Percentiles rank a stretch among this genome's conserved stretches.
Evolutionary conservation across 2,329 filamentous ascomycete species (phyloP).

Genomic region (Sordariomycetes sp.): DNA sequence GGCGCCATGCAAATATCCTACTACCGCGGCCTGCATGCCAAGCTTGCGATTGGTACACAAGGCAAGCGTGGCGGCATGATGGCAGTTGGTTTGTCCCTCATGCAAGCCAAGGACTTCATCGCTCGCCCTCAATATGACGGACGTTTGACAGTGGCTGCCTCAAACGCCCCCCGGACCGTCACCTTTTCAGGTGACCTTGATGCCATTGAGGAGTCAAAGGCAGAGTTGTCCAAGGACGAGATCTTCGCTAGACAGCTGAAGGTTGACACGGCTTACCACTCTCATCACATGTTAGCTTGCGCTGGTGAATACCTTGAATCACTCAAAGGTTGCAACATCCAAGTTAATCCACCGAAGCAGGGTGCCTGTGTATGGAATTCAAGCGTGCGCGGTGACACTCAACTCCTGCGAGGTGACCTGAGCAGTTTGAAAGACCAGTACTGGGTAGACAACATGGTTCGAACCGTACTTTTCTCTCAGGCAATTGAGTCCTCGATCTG

Average conservation of each 20-base stretch:
- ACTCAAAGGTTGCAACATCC: background rate
- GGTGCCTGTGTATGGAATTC: no score
- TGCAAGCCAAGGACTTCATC: no score
- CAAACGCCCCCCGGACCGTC: conserved; percentile 36
- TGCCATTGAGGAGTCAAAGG: conserved; percentile 6
- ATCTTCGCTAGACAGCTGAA: conserved; percentile 7
- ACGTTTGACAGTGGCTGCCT: conserved; percentile 22
- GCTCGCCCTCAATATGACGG: no score
- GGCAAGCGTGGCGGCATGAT: no score
- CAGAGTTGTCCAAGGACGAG: background rate
- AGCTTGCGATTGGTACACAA: conserved; percentile 28
- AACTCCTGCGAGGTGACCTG: conserved; percentile 5
- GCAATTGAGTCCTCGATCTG: background rate
- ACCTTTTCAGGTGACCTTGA: conserved; percentile 36
- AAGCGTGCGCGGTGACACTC: conserved; percentile 8
- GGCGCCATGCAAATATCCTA: conserved; percentile 35
- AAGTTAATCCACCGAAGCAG: no score
- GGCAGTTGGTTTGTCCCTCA: no score
- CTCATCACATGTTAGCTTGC: conserved; percentile 5
- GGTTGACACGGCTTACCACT: conserved; percentile 9
- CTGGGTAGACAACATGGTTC: conserved; percentile 13
- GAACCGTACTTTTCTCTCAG: conserved; percentile 9
- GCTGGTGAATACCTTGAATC: conserved; percentile 6
- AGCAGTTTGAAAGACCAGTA: conserved; percentile 4
- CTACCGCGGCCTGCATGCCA: conserved; percentile 22